Percentiles rank a stretch among this genome's conserved stretches.
These are phyloP conservation scores for Aspergillus steynii DNA, from an alignment of 495 filamentous ascomycete species.

Conservation along the genomic window DNA sequence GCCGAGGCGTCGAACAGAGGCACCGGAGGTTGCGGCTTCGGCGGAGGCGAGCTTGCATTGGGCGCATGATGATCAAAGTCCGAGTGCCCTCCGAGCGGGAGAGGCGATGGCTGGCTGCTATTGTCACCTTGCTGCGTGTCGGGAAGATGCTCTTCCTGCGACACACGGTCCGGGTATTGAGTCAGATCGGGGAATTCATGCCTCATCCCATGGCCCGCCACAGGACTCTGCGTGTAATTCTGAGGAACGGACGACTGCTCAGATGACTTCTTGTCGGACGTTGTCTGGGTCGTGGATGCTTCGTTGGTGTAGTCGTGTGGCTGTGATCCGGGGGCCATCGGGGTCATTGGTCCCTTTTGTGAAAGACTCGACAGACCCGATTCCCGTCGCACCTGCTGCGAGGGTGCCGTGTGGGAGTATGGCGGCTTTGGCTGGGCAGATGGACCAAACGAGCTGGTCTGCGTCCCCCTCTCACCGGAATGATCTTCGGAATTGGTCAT, in stretches of 20 bases:
- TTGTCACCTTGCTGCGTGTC: slow-evolving; percentile 43
- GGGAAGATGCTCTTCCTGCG: slow-evolving; percentile 47
- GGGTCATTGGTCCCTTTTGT: slow-evolving; percentile 71
- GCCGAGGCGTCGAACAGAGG: slow-evolving; percentile 44
- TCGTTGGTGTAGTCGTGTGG: slow-evolving; percentile 77
- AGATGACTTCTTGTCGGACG: slow-evolving; percentile 71
- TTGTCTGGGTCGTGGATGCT: slow-evolving; percentile 80
- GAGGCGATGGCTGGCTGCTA: slow-evolving; percentile 43
- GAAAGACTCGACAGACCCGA: slow-evolving; percentile 54
- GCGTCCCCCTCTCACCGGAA: slow-evolving; percentile 40
- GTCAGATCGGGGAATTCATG: slow-evolving; percentile 40
- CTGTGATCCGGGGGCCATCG: slow-evolving; percentile 74
- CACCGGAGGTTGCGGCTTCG: slow-evolving; percentile 46
- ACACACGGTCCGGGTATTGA: slow-evolving; percentile 42
- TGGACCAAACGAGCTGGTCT: slow-evolving; percentile 52
- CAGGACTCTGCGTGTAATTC: slow-evolving; percentile 60
- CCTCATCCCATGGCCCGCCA: slow-evolving; percentile 34
- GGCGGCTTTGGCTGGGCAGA: slow-evolving; percentile 52
- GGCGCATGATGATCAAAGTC: slow-evolving; percentile 29
- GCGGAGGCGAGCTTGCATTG: slow-evolving; percentile 42
- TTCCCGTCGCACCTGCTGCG: slow-evolving; percentile 52
- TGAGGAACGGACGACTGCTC: slow-evolving; percentile 45
- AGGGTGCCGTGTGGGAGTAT: slow-evolving; percentile 52
- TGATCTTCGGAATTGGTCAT: slow-evolving; percentile 51
- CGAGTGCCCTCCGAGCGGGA: slow-evolving; percentile 8